phyloP scores from a whole-genome alignment of 345 rosid genomes.

The Physaria fendleri region DNA sequence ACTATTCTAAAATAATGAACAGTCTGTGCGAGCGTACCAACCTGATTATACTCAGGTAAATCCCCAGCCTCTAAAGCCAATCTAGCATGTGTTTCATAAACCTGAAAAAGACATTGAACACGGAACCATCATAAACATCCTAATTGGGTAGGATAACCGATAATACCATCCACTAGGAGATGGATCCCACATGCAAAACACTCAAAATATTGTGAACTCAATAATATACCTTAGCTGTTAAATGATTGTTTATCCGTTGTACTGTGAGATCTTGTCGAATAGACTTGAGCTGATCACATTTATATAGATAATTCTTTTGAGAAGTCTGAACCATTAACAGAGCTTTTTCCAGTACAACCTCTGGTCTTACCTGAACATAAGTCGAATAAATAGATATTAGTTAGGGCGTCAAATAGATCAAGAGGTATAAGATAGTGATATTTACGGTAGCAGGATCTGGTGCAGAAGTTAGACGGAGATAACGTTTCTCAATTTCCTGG shows the following conservation, averaged over 20 bases:
- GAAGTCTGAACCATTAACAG: conserved; percentile 75
- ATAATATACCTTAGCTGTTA: conserved; percentile 71
- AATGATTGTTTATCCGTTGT: conserved; percentile 75
- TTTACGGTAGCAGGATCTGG: conserved; percentile 95
- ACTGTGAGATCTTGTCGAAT: conserved; percentile 98
- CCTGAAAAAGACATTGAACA: conserved; percentile 45
- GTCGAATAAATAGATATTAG: conserved; percentile 10
- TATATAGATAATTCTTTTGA: conserved; percentile 84
- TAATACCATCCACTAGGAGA: background rate
- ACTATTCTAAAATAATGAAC: conserved; percentile 5
- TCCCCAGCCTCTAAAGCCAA: conserved; percentile 91
- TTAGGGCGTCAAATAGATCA: conserved; percentile 4
- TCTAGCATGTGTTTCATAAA: conserved; percentile 98
- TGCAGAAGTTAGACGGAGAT: conserved; percentile 97
- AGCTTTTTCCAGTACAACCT: conserved; percentile 91
- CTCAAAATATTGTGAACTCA: background rate
- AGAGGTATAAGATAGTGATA: conserved; percentile 23
- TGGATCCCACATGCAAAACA: conserved; percentile 14
- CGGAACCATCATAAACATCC: conserved; percentile 8
- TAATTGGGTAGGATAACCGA: background rate
- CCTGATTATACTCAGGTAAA: conserved; percentile 96
- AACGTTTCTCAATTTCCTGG: too few relatives aligned
- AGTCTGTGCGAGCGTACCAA: conserved; percentile 29
- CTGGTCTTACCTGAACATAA: conserved; percentile 80
- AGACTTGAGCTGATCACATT: conserved; percentile 97